These are phyloP conservation scores for Coemansia sp. DNA, from an alignment of 192 early-diverging fungal genomes.

Conservation along the genomic window DNA sequence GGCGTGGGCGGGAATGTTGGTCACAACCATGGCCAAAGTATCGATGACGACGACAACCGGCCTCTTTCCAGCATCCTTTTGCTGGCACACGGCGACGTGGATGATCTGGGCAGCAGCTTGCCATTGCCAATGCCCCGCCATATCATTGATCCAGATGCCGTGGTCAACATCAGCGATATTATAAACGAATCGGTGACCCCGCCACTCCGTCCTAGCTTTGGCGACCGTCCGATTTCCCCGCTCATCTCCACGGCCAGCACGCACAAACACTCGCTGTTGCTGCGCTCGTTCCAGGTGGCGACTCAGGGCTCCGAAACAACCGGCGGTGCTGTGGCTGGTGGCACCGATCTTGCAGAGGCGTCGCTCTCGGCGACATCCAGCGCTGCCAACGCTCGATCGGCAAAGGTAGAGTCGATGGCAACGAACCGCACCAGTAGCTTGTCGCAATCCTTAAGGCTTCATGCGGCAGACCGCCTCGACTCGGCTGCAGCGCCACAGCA, in stretches of 20 bases:
- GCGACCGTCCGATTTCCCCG: slow-evolving; percentile 30
- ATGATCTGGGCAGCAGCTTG: slow-evolving; percentile 30
- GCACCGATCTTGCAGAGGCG: background rate
- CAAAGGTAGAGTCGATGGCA: background rate
- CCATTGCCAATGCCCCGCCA: slow-evolving; percentile 41
- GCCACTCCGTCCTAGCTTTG: slow-evolving; percentile 19
- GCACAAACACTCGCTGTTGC: slow-evolving; percentile 40
- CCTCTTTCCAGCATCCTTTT: slow-evolving; percentile 36
- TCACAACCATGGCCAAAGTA: background rate
- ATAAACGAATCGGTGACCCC: slow-evolving; percentile 17
- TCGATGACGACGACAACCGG: slow-evolving; percentile 43
- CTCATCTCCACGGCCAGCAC: slow-evolving; percentile 4
- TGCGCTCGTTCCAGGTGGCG: slow-evolving; percentile 16
- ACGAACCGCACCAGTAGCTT: background rate
- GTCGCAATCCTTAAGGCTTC: background rate
- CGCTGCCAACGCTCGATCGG: background rate
- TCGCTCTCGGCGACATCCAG: background rate
- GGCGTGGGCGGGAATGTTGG: too few relatives aligned
- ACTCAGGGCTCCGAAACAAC: background rate
- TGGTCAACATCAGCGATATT: slow-evolving; percentile 30
- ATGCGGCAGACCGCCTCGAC: background rate
- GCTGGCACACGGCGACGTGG: slow-evolving; percentile 12
- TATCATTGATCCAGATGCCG: slow-evolving; percentile 30
- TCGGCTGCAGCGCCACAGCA: background rate
- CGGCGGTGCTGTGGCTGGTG: background rate